These are phyloP conservation scores for Phytopythium oedochilum DNA, from an alignment of 352 stramenopile species.

Conservation along the genomic window DNA sequence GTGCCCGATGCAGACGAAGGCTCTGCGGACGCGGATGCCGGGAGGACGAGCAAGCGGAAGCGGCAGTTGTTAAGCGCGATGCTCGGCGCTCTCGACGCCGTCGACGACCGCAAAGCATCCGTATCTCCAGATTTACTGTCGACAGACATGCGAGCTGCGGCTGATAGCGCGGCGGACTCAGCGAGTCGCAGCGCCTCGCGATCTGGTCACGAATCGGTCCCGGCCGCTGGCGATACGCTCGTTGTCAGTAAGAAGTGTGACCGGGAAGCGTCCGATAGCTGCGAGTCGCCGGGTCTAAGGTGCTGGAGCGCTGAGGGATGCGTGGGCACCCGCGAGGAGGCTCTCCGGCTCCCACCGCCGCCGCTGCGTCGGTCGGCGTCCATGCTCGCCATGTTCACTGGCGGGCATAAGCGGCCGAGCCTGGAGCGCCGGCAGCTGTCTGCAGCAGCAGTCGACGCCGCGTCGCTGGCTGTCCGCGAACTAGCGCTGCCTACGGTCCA, in stretches of 20 bases:
- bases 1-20: not conserved
- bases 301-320: not conserved
- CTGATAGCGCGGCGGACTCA: not conserved
- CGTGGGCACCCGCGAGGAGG: not conserved
- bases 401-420: not conserved
- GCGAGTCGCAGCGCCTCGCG: no score
- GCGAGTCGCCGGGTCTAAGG: not conserved
- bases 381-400: not conserved
- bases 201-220: no score
- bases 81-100: not conserved
- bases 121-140: no score
- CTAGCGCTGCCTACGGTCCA: constrained; percentile 44
- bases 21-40: not conserved
- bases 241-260: constrained; percentile 30
- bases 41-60: not conserved
- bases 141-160: not conserved
- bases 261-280: not conserved
- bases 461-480: constrained; percentile 2
- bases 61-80: not conserved
- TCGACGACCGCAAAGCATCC: no score
- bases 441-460: not conserved
- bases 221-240: not conserved
- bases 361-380: not conserved
- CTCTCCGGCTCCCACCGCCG: not conserved
- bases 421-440: constrained; percentile 5